These are phyloP conservation scores for Ceratocystis ficicola DNA, from an alignment of 2,329 filamentous ascomycete genomes.

Conservation along the genomic window DNA sequence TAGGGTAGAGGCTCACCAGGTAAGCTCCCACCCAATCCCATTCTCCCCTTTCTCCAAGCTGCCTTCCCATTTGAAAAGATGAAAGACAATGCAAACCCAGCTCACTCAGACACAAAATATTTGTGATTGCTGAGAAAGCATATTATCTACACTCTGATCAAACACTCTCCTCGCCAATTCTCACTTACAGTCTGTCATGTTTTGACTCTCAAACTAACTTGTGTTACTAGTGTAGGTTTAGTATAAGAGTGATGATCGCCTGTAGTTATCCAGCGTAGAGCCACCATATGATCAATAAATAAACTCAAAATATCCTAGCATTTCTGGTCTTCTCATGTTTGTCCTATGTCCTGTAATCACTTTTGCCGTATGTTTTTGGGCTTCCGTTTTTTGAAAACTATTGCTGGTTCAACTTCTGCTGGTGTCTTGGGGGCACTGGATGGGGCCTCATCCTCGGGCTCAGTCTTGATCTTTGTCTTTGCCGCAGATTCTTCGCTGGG, in stretches of 20 bases:
- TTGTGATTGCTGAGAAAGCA: constrained; percentile 21
- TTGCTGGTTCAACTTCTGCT: constrained; percentile 29
- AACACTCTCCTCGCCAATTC: not conserved
- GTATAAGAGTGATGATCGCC: too few species aligned
- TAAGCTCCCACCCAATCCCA: constrained; percentile 7
- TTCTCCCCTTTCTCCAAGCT: not conserved
- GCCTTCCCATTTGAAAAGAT: constrained; percentile 14
- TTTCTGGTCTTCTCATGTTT: not conserved
- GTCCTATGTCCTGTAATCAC: constrained; percentile 26
- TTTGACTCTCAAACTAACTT: constrained; percentile 1
- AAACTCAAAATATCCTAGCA: too few species aligned
- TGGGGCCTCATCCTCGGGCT: constrained; percentile 26
- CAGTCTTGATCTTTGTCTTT: constrained; percentile 25
- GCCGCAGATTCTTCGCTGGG: not conserved
- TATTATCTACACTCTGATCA: constrained; percentile 22
- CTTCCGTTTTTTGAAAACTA: constrained; percentile 70
- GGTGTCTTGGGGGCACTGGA: constrained; percentile 16
- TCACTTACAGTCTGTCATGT: not conserved
- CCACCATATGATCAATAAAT: too few species aligned
- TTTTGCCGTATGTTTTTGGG: constrained; percentile 52
- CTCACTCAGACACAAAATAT: constrained; percentile 21
- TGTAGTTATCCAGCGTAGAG: too few species aligned
- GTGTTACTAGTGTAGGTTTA: not conserved
- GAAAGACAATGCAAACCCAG: constrained; percentile 21
- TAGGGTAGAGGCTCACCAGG: not conserved